Evolutionary conservation across 2,329 filamentous ascomycete genomes (phyloP).

Genomic region (Hansfordia pulvinata): DNA sequence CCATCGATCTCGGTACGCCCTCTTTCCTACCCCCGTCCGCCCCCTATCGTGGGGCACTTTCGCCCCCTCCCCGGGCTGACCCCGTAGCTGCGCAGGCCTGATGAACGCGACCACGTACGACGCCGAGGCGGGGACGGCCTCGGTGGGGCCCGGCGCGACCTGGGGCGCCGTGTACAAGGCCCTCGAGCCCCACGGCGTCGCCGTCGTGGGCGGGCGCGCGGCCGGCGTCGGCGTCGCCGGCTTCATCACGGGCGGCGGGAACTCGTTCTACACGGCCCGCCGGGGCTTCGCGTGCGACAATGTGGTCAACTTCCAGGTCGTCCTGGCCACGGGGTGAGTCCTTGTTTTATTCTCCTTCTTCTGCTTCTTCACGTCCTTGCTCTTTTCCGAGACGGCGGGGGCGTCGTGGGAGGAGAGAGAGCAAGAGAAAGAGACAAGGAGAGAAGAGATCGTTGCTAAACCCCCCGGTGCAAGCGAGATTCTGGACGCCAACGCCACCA

Average conservation of each 20-base stretch:
- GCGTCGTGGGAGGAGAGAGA: too few species aligned
- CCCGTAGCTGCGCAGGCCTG: too few species aligned
- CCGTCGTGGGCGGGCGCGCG: neutral
- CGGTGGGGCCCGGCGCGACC: neutral
- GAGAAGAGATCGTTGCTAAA: too few species aligned
- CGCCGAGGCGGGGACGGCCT: neutral
- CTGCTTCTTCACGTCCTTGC: too few species aligned
- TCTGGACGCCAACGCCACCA: conserved; percentile 18
- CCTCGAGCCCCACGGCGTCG: neutral
- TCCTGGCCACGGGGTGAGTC: conserved; percentile 20
- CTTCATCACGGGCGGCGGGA: conserved; percentile 6
- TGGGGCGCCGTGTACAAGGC: neutral
- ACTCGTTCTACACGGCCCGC: conserved; percentile 5
- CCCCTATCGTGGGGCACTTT: too few species aligned
- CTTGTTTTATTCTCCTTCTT: too few species aligned
- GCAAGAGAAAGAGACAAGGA: too few species aligned
- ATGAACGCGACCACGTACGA: neutral
- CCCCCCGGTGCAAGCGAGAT: too few species aligned
- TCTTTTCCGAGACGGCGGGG: too few species aligned
- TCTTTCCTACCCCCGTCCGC: too few species aligned
- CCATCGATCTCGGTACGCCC: conserved; percentile 17
- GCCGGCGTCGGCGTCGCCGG: conserved; percentile 8
- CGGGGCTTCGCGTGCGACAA: conserved; percentile 22
- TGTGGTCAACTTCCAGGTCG: conserved; percentile 20
- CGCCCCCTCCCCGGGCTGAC: too few species aligned